Conservation (phyloP, 202 grass and related monocot species). For the Schoenoplectus triqueter region DNA sequence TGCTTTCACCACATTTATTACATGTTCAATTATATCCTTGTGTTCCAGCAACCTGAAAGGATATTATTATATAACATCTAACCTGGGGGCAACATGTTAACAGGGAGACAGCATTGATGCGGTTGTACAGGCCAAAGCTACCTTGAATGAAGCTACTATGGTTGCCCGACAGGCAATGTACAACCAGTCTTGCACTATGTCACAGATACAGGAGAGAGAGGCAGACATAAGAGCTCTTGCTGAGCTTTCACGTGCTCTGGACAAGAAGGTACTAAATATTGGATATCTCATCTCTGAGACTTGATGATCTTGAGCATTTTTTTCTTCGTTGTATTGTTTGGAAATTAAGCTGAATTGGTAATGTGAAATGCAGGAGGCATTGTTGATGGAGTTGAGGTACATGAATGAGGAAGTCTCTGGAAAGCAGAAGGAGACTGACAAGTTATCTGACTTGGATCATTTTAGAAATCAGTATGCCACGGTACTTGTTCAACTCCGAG, state of each 20-base stretch:
- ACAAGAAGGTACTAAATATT: slow-evolving; percentile 59
- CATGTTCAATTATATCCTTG: slow-evolving; percentile 16
- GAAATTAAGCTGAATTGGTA: neutral
- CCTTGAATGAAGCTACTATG: slow-evolving; percentile 68
- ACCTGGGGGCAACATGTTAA: slow-evolving; percentile 36
- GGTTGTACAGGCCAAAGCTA: slow-evolving; percentile 77
- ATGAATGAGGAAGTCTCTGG: slow-evolving; percentile 98
- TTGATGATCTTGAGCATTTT: neutral
- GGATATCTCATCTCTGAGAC: neutral
- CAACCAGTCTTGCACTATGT: slow-evolving; percentile 81
- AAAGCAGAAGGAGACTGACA: slow-evolving; percentile 81
- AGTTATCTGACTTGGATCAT: slow-evolving; percentile 78
- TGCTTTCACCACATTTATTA: slow-evolving; percentile 33
- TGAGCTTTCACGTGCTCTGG: slow-evolving; percentile 90
- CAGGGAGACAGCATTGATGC: slow-evolving; percentile 84
- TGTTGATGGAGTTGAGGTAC: slow-evolving; percentile 89
- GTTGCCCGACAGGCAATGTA: slow-evolving; percentile 81
- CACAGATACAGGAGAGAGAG: slow-evolving; percentile 98
- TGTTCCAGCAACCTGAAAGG: neutral
- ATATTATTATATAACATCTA: slow-evolving; percentile 27
- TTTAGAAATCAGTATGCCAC: slow-evolving; percentile 93
- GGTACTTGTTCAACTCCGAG: slow-evolving; percentile 95
- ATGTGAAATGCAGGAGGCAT: slow-evolving; percentile 64
- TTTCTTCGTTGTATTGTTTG: neutral
- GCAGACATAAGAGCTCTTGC: slow-evolving; percentile 98